These are phyloP conservation scores for Ustilago crameri DNA, from an alignment of 1,284 basidiomycete species.

Conservation along the genomic window DNA sequence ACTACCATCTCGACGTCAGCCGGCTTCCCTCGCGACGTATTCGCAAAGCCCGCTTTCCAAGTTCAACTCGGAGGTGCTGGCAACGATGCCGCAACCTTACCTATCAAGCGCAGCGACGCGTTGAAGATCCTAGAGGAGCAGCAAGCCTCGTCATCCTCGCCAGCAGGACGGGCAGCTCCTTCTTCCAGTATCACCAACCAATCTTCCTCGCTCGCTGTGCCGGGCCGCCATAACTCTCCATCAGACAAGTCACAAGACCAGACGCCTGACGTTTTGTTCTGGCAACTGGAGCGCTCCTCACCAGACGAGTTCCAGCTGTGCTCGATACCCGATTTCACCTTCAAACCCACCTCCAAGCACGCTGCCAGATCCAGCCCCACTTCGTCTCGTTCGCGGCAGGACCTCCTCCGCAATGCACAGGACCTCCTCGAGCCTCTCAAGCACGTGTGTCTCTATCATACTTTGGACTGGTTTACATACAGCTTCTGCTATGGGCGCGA, in stretches of 20 bases:
- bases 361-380: not conserved
- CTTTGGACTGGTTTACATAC: constrained; percentile 64
- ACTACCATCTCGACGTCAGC: constrained; percentile 32
- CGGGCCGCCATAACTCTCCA: not conserved
- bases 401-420: constrained; percentile 32
- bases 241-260: not conserved
- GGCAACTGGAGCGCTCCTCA: constrained; percentile 31
- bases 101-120: constrained; percentile 34
- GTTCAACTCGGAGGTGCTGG: constrained; percentile 6
- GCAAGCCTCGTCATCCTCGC: constrained; percentile 12
- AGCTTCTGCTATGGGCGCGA: constrained; percentile 57
- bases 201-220: constrained; percentile 17
- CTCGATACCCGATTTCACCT: constrained; percentile 42
- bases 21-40: constrained; percentile 46
- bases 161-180: not conserved
- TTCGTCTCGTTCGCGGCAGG: constrained; percentile 13
- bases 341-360: constrained; percentile 2
- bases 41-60: constrained; percentile 45
- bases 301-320: constrained; percentile 37
- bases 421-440: constrained; percentile 55
- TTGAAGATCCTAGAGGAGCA: constrained; percentile 35
- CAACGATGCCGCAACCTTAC: constrained; percentile 9
- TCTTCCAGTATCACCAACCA: not conserved
- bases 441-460: constrained; percentile 56
- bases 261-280: not conserved